phyloP scores from a whole-genome alignment of 345 rosid genomes.

The Passiflora organensis region DNA sequence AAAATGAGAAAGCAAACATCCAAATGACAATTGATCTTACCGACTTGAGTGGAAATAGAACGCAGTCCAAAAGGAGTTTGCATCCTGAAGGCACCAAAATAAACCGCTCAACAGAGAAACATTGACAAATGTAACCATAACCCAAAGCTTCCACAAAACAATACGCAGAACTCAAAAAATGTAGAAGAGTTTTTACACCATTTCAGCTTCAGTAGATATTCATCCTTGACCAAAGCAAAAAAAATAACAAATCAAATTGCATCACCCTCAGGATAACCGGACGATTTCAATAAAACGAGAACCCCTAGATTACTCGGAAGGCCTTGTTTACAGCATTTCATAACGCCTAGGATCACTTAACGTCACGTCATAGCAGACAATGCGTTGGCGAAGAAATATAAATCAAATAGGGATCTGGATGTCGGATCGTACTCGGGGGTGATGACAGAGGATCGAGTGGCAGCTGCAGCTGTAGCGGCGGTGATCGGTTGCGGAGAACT shows the following conservation, averaged over 20 bases:
- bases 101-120: too few relatives aligned
- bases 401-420: not conserved
- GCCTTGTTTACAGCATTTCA: too few relatives aligned
- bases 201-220: too few relatives aligned
- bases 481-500: constrained; percentile 15
- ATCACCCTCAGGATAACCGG: too few relatives aligned
- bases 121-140: constrained; percentile 11
- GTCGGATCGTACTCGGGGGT: constrained; percentile 15
- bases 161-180: too few relatives aligned
- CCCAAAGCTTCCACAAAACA: too few relatives aligned
- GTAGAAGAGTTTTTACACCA: too few relatives aligned
- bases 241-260: too few relatives aligned
- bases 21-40: constrained; percentile 39
- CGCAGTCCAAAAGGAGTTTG: constrained; percentile 68
- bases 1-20: not conserved
- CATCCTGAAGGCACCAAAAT: constrained; percentile 69
- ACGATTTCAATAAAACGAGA: too few relatives aligned
- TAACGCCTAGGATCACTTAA: not conserved
- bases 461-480: not conserved
- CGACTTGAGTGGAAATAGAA: constrained; percentile 79
- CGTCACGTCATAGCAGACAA: too few relatives aligned
- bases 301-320: too few relatives aligned
- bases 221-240: too few relatives aligned
- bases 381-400: not conserved
- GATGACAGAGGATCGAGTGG: constrained; percentile 20